Evolutionary conservation across 2,329 filamentous ascomycete genomes (phyloP), one percentile per base, ranked within the genome.

Genomic region (Juglanconis sp.): DNA sequence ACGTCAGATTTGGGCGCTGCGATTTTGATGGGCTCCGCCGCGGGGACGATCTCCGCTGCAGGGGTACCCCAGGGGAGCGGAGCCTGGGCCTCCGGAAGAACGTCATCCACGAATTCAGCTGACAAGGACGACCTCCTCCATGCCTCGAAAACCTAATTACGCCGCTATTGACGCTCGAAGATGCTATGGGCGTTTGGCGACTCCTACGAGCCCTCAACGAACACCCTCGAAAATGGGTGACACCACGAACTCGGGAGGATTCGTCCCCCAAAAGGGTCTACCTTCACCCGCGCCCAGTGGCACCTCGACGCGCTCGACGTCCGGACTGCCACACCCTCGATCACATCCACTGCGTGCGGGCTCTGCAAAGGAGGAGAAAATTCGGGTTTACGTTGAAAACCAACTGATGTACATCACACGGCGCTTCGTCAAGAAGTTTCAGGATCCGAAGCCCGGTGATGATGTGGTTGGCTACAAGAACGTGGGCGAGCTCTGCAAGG

Each of bases 401-500:
- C 77, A 77, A 10, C 71, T 87, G 15, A 68, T 84, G 51, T 73
- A 82, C 63, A 77, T 84, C 10, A 83, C 79, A 6, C 79, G 85
- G 5, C 81, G 84, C 42, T 87, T 82, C 59, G 78, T 86, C 47
- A 87, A 87, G 73, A 87, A 86, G 67, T 81, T 82, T 57, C 77
- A 78, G 47, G 70, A 74, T 0, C 70, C 76, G 0, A 76, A 79
- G 42, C 75, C 76, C 3, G 75, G 68, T 4, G 82, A 85, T 60
- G 74, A 78, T 11, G 73, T 83, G 2, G 70, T 77, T 2, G 83
- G 83, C 30, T 87, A 85, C 69, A 73, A 78, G 57, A 84, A 75
- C 55, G 90, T 94, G 71, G 79, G 77, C 53, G 88, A 93, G 68
- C 83, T 92, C 4, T 91, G 86, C 57, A 83, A 78, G 59, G 92